phyloP scores from a whole-genome alignment of 805 yeast species.

The Candida hungchunana region DNA sequence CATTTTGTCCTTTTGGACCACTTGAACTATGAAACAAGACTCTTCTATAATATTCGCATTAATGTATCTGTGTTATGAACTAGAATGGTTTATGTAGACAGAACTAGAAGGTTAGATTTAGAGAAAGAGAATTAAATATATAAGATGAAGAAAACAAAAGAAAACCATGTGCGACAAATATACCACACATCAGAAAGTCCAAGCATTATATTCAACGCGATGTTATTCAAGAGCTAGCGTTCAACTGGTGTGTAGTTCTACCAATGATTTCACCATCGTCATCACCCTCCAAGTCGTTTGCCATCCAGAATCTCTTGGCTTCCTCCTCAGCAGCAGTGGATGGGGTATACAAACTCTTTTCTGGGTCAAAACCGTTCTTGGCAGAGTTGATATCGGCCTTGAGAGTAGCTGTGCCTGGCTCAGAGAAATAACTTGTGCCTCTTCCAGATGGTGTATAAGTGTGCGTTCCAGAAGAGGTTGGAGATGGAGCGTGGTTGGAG shows the following conservation, averaged over 20 bases:
- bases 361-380: slow-evolving; percentile 7
- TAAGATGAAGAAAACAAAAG: background rate
- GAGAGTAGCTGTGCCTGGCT: slow-evolving; percentile 13
- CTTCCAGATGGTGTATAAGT: slow-evolving; percentile 13
- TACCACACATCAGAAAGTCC: too few species aligned
- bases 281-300: slow-evolving; percentile 15
- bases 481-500: slow-evolving; percentile 44
- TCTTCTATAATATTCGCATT: too few species aligned
- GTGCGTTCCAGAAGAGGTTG: slow-evolving; percentile 32
- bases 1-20: slow-evolving; percentile 24
- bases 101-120: too few species aligned
- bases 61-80: too few species aligned
- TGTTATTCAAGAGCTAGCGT: background rate
- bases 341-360: slow-evolving; percentile 28
- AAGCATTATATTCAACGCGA: too few species aligned
- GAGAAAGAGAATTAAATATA: too few species aligned
- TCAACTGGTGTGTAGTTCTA: slow-evolving; percentile 22
- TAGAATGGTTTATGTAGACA: too few species aligned
- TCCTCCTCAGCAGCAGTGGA: slow-evolving; percentile 33
- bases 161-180: slow-evolving; percentile 1
- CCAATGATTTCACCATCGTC: slow-evolving; percentile 18
- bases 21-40: too few species aligned
- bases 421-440: slow-evolving; percentile 19
- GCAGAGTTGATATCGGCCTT: slow-evolving; percentile 7
- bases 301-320: slow-evolving; percentile 32